A percentile compares a stretch with the other conserved stretches of the same genome.
These are phyloP conservation scores for Venturia aucupariae DNA, from an alignment of 2,329 filamentous ascomycete genomes.

Conservation along the genomic window DNA sequence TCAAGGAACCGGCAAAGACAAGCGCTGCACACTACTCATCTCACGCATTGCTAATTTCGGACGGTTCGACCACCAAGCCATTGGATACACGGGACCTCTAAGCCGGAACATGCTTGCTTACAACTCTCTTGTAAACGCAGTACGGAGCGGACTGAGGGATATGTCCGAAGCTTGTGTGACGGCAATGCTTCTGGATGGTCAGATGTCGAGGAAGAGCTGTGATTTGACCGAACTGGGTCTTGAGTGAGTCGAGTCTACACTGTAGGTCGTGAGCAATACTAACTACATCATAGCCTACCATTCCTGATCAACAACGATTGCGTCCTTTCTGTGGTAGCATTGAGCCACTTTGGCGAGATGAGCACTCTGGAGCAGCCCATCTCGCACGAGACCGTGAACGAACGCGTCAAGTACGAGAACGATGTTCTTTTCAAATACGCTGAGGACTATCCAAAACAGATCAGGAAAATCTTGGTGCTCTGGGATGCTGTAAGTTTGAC, in stretches of 20 bases:
- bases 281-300: conserved; percentile 38
- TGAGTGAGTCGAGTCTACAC: conserved; percentile 46
- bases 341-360: conserved; percentile 64
- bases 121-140: conserved; percentile 70
- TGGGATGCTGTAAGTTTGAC: conserved; percentile 52
- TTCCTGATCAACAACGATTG: conserved; percentile 64
- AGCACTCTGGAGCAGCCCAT: not conserved
- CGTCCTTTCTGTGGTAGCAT: conserved; percentile 67
- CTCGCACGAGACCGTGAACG: conserved; percentile 25
- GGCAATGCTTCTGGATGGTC: conserved; percentile 71
- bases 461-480: conserved; percentile 51
- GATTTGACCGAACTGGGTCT: conserved; percentile 56
- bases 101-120: conserved; percentile 84
- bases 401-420: conserved; percentile 30
- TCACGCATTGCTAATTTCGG: conserved; percentile 78
- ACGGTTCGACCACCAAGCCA: conserved; percentile 69
- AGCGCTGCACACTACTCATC: conserved; percentile 68
- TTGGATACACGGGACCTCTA: conserved; percentile 89
- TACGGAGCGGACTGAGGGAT: conserved; percentile 72
- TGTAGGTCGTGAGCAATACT: not conserved
- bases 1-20: conserved; percentile 55
- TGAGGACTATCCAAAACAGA: conserved; percentile 47
- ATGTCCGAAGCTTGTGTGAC: conserved; percentile 74
- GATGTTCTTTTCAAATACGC: conserved; percentile 50
- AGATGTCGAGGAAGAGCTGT: conserved; percentile 59